These are phyloP conservation scores for Santalum album DNA, from an alignment of 164 flowering plant species.

Conservation along the genomic window DNA sequence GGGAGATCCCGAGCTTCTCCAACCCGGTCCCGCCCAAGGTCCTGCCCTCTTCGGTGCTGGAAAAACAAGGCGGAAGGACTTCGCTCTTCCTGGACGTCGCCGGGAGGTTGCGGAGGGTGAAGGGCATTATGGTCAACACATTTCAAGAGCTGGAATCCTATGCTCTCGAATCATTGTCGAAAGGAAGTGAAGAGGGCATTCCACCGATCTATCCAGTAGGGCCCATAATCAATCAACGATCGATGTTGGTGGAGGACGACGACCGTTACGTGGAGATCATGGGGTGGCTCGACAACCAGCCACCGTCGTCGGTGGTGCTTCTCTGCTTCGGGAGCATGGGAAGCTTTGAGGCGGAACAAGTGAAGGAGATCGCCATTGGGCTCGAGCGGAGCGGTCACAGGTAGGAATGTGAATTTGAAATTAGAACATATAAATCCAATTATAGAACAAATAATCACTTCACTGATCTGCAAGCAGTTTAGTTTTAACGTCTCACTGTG, in stretches of 20 bases:
- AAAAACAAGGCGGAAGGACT: neutral
- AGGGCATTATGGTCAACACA: neutral
- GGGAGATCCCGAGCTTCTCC: constrained; percentile 8
- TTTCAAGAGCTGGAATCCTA: neutral
- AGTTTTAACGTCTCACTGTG: too few relatives aligned
- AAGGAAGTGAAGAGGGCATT: neutral
- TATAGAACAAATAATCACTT: too few relatives aligned
- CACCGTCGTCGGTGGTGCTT: neutral
- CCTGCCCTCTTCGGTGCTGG: neutral
- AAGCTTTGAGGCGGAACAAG: neutral
- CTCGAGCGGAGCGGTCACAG: neutral
- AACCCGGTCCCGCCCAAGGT: constrained; percentile 21
- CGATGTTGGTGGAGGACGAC: neutral
- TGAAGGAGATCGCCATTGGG: neutral
- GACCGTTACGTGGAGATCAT: neutral
- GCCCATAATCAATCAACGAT: neutral
- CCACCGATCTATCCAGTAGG: neutral
- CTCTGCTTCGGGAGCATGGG: neutral
- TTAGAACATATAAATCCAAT: too few relatives aligned
- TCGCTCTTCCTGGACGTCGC: neutral
- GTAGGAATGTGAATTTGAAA: too few relatives aligned
- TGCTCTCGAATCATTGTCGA: neutral
- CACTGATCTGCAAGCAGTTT: too few relatives aligned
- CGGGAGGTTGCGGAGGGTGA: neutral
- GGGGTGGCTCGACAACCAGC: neutral